Evolutionary conservation across 1,284 basidiomycete species (phyloP).

Genomic region (Austroboletus novae-zelandiae): DNA sequence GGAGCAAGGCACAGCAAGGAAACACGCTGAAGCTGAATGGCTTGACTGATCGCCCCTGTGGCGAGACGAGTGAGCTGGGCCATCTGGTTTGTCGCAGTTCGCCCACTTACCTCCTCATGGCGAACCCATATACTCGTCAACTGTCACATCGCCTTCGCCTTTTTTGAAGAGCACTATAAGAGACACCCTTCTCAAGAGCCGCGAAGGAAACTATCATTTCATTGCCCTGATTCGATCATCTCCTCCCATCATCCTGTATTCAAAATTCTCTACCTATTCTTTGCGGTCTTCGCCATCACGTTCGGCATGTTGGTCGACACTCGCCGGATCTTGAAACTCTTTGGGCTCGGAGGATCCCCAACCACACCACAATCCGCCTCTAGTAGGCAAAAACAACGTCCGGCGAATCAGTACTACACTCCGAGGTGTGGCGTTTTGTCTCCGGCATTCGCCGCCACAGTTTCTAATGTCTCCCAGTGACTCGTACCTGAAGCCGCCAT

Average conservation of each 20-base stretch:
- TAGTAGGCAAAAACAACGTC: slow-evolving; percentile 20
- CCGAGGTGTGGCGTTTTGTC: slow-evolving; percentile 15
- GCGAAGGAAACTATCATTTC: slow-evolving; percentile 12
- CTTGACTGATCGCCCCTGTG: slow-evolving; percentile 6
- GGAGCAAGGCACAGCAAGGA: slow-evolving; percentile 17
- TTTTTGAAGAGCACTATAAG: slow-evolving; percentile 26
- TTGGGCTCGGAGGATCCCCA: slow-evolving; percentile 31
- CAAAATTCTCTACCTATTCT: slow-evolving; percentile 31
- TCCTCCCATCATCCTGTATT: slow-evolving; percentile 2
- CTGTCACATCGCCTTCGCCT: slow-evolving; percentile 35
- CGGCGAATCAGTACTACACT: slow-evolving; percentile 26
- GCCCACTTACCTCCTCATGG: slow-evolving; percentile 20
- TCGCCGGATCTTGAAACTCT: slow-evolving; percentile 34
- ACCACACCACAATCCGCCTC: slow-evolving; percentile 22
- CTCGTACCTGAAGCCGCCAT: slow-evolving; percentile 16
- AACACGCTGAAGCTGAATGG: slow-evolving; percentile 27
- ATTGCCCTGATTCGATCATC: slow-evolving; percentile 13
- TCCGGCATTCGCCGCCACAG: neutral
- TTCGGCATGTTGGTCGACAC: slow-evolving; percentile 34
- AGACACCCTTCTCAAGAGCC: slow-evolving; percentile 14
- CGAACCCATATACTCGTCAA: slow-evolving; percentile 15
- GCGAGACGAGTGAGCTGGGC: slow-evolving; percentile 11
- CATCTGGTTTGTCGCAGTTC: slow-evolving; percentile 7
- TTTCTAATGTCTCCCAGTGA: slow-evolving; percentile 12
- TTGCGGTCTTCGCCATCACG: slow-evolving; percentile 18